Percentiles rank a stretch among this genome's conserved stretches.
These are phyloP conservation scores for Selaginella tamariscina DNA, from an alignment of 75 land plant species.

Conservation along the genomic window DNA sequence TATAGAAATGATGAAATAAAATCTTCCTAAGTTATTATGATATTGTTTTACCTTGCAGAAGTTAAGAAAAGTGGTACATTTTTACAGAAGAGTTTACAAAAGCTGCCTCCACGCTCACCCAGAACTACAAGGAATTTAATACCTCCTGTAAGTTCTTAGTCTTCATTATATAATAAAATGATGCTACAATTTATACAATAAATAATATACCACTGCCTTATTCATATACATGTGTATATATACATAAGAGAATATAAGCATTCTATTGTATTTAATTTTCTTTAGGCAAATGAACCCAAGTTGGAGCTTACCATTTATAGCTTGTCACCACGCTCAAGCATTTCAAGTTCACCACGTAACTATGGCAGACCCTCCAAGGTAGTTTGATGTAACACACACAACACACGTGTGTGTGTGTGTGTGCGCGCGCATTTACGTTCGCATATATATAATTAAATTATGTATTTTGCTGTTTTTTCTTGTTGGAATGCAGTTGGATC, in stretches of 20 bases:
- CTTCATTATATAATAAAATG: too few species aligned
- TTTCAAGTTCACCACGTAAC: not conserved
- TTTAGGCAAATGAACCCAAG: not conserved
- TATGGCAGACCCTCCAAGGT: too few species aligned
- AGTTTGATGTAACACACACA: too few species aligned
- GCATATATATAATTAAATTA: not conserved
- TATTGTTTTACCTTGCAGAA: not conserved
- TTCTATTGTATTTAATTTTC: too few species aligned
- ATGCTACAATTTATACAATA: too few species aligned
- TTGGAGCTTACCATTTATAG: not conserved
- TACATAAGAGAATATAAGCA: too few species aligned
- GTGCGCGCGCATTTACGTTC: too few species aligned
- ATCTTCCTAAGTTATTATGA: not conserved
- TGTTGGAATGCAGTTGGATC: not conserved
- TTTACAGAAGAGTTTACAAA: not conserved
- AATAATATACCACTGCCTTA: too few species aligned
- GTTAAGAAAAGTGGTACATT: not conserved
- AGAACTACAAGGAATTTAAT: not conserved
- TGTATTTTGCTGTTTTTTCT: not conserved
- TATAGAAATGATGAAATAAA: not conserved
- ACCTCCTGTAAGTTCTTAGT: too few species aligned
- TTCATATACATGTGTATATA: too few species aligned
- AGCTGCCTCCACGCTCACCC: not conserved
- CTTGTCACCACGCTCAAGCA: not conserved
- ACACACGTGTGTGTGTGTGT: too few species aligned